Conservation (phyloP, 176 grass and related monocot species). For the Puccinellia tenuiflora region DNA sequence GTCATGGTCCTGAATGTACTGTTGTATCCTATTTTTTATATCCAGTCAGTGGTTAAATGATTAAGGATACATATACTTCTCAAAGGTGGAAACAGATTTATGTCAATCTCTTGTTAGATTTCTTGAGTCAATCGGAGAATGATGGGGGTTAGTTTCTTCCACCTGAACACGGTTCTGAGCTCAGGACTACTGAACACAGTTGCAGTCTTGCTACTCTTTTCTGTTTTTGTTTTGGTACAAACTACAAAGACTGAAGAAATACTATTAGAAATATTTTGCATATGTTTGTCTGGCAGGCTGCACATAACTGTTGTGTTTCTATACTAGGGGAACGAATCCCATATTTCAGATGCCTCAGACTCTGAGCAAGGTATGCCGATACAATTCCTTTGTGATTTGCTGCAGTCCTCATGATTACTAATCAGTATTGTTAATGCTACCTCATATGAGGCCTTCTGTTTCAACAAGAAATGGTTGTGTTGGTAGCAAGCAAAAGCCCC, state of each 20-base stretch:
- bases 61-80: neutral
- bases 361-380: conserved; percentile 45
- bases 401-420: neutral
- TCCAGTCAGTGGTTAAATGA: neutral
- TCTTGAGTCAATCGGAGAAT: too few relatives aligned
- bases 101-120: too few relatives aligned
- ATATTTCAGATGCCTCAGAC: neutral
- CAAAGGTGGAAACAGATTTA: too few relatives aligned
- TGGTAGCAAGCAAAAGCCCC: conserved; percentile 29
- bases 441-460: too few relatives aligned
- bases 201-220: too few relatives aligned
- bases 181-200: too few relatives aligned
- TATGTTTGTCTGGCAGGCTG: neutral
- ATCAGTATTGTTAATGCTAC: neutral
- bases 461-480: too few relatives aligned
- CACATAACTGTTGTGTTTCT: neutral
- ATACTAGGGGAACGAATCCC: neutral
- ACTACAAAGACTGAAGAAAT: too few relatives aligned
- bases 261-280: too few relatives aligned
- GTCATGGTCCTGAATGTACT: neutral
- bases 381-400: neutral
- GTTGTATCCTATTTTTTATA: neutral
- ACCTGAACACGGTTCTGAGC: too few relatives aligned
- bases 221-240: too few relatives aligned
- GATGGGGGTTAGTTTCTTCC: too few relatives aligned